Evolutionary conservation across 768 basidiomycete species (phyloP).

Genomic region (Boletus eberwhitei): DNA sequence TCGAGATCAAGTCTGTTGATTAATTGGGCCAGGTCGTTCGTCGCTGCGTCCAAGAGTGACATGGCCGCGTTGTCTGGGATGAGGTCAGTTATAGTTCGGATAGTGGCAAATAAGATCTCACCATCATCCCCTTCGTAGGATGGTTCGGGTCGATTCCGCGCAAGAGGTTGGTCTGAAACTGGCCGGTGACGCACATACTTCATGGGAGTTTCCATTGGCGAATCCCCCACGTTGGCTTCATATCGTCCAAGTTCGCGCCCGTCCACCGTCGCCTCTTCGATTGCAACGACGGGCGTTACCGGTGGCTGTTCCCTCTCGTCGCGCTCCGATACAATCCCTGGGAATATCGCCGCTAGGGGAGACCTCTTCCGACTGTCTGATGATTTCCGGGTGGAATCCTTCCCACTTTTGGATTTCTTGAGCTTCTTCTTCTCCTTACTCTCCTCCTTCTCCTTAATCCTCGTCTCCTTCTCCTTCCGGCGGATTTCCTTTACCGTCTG

Average conservation of each 20-base stretch:
- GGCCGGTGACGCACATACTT: slow-evolving; percentile 52
- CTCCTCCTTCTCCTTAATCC: slow-evolving; percentile 33
- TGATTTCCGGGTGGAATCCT: slow-evolving; percentile 40
- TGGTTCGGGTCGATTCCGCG: slow-evolving; percentile 44
- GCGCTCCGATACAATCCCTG: slow-evolving; percentile 31
- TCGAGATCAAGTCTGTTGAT: slow-evolving; percentile 81
- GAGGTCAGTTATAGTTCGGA: not conserved
- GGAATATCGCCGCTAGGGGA: slow-evolving; percentile 59
- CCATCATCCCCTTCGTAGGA: slow-evolving; percentile 51
- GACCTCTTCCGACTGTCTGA: slow-evolving; percentile 54
- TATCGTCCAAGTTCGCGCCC: slow-evolving; percentile 35
- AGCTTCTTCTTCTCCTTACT: slow-evolving; percentile 31
- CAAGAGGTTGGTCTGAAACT: slow-evolving; percentile 60
- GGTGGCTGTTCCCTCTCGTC: slow-evolving; percentile 2
- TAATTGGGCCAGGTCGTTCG: slow-evolving; percentile 72
- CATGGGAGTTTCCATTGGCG: slow-evolving; percentile 31
- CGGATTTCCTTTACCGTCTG: slow-evolving; percentile 48
- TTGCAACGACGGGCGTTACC: slow-evolving; percentile 32
- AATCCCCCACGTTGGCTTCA: not conserved
- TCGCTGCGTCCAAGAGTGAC: slow-evolving; percentile 74
- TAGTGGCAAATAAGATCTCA: slow-evolving; percentile 2
- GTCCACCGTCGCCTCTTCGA: slow-evolving; percentile 54
- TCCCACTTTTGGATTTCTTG: slow-evolving; percentile 28
- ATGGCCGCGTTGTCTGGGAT: slow-evolving; percentile 47
- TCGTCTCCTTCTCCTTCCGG: slow-evolving; percentile 35